Base-by-base conservation (phyloP, 805 yeast species). In the Trichomonascus vanleenenianus region DNA sequence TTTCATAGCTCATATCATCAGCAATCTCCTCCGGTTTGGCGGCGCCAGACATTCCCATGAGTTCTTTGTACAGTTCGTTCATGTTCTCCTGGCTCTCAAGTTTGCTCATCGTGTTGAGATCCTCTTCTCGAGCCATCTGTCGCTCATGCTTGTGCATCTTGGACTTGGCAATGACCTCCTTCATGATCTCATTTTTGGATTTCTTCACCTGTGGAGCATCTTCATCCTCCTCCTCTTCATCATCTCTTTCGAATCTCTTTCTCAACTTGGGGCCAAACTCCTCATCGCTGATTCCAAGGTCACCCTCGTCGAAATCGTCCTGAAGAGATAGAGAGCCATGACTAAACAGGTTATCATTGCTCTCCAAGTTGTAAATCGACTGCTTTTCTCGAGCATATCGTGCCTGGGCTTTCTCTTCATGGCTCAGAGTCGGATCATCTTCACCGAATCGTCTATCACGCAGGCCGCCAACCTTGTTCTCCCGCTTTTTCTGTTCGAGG, bases 401-500 rank as follows among this genome's bases (percentile, higher is more conserved):
- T 60, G 84, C 96, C 66, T 93, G 75, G 96, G 88, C 88, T 63
- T 84, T 86, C 55, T 93, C 96, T 64, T 93, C 97, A 10, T 80
- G 80, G n/a, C 83, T 76, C 70, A 93, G 58, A 40, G 70, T 63
- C 6, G 70, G 62, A 63, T 86, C 82, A 52, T 76, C 75, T 60
- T 93, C 98, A 61, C 98, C 99, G 63, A 93, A 91, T 66, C 96
- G 78, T 54, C 88, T 75, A 69, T 93, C 98, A 2, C 79, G 63
- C 11, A 93, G 58, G 1, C 85, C 86, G 43, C 97, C 96, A 33
- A 73, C 78, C 61, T 76, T 84, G 54, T 85, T 84, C 56, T 80
- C 78, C 42, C 71, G 65, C 72, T 63, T 61, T 30, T 74, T 76
- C 54, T 75, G 80, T 16, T 78, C 75, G 41, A 85, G 84, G 62